Evolutionary conservation across 352 stramenopile species (phyloP).

Genomic region (Sclerospora graminicola): DNA sequence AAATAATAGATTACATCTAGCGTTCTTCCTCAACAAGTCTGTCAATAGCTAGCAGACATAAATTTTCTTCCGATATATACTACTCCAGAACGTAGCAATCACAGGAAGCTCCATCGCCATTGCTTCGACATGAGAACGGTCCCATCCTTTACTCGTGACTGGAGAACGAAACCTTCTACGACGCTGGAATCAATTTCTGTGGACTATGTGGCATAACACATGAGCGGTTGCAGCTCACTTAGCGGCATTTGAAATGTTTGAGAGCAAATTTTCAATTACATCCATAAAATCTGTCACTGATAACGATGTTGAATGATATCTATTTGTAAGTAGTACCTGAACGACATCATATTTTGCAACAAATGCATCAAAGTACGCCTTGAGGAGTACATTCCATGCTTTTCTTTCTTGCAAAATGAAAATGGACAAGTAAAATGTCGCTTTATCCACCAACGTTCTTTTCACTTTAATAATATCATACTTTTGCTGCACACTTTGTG

Average conservation of each 20-base stretch:
- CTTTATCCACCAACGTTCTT: slow-evolving; percentile 17
- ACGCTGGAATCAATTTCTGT: slow-evolving; percentile 34
- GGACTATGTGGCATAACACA: slow-evolving; percentile 51
- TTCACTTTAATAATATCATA: slow-evolving; percentile 44
- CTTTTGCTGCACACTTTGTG: slow-evolving; percentile 23
- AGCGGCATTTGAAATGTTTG: slow-evolving; percentile 35
- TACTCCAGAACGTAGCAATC: slow-evolving; percentile 90
- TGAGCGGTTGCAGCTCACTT: slow-evolving; percentile 40
- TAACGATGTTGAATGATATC: slow-evolving; percentile 62
- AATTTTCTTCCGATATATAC: slow-evolving; percentile 84
- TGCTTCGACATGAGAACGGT: slow-evolving; percentile 87
- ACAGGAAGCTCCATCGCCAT: slow-evolving; percentile 88
- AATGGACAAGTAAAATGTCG: slow-evolving; percentile 84
- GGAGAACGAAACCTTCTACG: slow-evolving; percentile 88
- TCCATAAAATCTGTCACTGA: slow-evolving; percentile 37
- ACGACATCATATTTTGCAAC: slow-evolving; percentile 43
- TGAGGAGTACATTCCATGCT: slow-evolving; percentile 82
- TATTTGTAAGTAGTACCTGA: slow-evolving; percentile 81
- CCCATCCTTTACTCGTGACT: slow-evolving; percentile 90
- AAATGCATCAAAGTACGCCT: slow-evolving; percentile 79
- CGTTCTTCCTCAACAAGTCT: slow-evolving; percentile 55
- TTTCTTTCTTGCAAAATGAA: slow-evolving; percentile 94
- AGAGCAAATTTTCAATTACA: slow-evolving; percentile 47
- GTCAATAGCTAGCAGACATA: slow-evolving; percentile 70
- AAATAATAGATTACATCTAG: neutral